Conservation (phyloP, 768 basidiomycete species). For the Postia placenta region DNA sequence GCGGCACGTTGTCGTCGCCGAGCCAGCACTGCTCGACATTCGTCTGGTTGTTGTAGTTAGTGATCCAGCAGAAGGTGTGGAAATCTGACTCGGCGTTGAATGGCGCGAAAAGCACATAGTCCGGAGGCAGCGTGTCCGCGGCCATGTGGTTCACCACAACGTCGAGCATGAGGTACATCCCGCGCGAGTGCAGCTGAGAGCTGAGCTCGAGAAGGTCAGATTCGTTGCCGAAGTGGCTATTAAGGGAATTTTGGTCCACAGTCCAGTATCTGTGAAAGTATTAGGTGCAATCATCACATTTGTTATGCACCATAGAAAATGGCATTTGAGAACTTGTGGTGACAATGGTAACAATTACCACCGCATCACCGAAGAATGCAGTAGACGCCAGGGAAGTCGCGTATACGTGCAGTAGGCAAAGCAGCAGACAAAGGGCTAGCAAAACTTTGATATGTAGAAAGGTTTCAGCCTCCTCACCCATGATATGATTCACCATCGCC, state of each 20-base stretch:
- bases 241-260: conserved; percentile 39
- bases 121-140: conserved; percentile 22
- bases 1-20: conserved; percentile 46
- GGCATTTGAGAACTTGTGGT: too few species aligned
- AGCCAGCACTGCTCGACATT: conserved; percentile 56
- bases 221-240: conserved; percentile 45
- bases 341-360: too few species aligned
- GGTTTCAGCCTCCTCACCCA: too few species aligned
- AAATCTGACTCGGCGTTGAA: conserved; percentile 33
- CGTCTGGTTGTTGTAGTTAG: conserved; percentile 39
- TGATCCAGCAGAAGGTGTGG: conserved; percentile 36
- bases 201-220: conserved; percentile 47
- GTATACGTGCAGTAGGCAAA: too few species aligned
- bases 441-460: neutral
- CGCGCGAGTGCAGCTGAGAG: conserved; percentile 39
- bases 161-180: conserved; percentile 62
- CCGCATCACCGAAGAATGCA: too few species aligned
- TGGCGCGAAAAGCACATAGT: conserved; percentile 19
- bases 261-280: conserved; percentile 41
- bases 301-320: neutral
- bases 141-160: conserved; percentile 61
- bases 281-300: neutral
- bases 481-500: conserved; percentile 53
- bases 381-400: too few species aligned
- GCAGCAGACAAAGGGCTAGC: neutral